Conservation (phyloP, 2,329 filamentous ascomycete species). For the Colletotrichum lentis region DNA sequence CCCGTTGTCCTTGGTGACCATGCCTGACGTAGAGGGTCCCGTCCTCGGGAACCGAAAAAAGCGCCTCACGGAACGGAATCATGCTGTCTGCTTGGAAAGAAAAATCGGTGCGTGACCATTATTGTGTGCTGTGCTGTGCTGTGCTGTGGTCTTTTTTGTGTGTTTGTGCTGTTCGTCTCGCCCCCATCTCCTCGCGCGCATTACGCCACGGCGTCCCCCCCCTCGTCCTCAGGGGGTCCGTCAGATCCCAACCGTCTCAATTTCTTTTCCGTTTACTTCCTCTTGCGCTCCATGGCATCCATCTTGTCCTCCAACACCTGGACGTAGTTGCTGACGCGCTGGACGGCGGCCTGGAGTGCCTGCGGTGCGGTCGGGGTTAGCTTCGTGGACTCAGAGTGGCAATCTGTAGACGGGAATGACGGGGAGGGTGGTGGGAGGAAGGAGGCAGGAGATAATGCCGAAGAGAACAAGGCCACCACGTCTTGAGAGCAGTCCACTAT, state of each 20-base stretch:
- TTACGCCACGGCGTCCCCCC: constrained; percentile 14
- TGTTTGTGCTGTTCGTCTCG: constrained; percentile 28
- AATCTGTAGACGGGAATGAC: background rate
- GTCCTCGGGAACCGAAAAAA: background rate
- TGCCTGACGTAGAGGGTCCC: background rate
- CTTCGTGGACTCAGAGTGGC: constrained; percentile 2
- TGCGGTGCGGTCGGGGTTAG: constrained; percentile 48
- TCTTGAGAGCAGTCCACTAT: constrained; percentile 25
- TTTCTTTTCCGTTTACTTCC: constrained; percentile 59
- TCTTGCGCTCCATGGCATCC: constrained; percentile 69
- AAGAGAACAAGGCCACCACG: background rate
- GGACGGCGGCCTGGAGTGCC: constrained; percentile 88
- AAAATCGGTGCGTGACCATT: constrained; percentile 25
- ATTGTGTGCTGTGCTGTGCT: constrained; percentile 30
- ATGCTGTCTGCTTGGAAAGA: background rate
- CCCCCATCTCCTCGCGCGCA: constrained; percentile 2
- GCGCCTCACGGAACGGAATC: background rate
- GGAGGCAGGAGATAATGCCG: background rate
- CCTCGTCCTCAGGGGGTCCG: background rate
- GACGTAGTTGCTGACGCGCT: constrained; percentile 85
- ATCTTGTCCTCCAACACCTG: constrained; percentile 83
- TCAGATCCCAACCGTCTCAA: background rate
- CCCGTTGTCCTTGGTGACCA: background rate
- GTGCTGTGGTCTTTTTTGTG: too few relatives aligned
- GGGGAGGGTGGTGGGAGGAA: background rate